Base-by-base conservation (phyloP, 2,329 filamentous ascomycete genomes). In the Atkinsonella hypoxylon region DNA sequence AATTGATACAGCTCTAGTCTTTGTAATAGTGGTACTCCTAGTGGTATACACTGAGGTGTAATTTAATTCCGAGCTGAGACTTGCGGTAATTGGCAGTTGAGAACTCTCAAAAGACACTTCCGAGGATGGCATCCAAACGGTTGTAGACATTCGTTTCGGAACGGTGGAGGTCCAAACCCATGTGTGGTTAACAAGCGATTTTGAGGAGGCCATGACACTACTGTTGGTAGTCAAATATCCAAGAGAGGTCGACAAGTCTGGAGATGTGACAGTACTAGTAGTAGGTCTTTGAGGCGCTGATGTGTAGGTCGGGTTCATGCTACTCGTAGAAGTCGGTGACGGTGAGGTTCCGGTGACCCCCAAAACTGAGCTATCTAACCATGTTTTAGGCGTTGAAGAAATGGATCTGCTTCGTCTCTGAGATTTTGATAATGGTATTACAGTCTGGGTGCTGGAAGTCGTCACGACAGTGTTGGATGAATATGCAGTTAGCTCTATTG, bases 311-410 rank as follows among this genome's bases (percentile, higher is more conserved):
- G 39, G 40, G 39, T n/a, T 41, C 13, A 11, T 30, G 32, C 17
- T 17, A 10, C 8, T 13, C 34, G 41, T 40, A 18, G 45, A 46
- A 43, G 34, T 45, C 17, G 45, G 30, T 10, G 20, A 26, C 7
- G 45, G 41, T 15, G 31, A 32, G 8, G 49, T 36, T 17, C 48
- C 48, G 10, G 51, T 53, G n/a, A 53, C 41, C 11, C 51, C 49
- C 49, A 53, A 46, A 7, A 44, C 49, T 38, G 51, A 53, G 42
- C 51, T 51, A 20, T 34, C 32, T 10, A 51, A 26, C 48, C 45
- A 48, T 3, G 47, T 31, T 11, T 15, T 32, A 4, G 38, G 38
- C 20, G 44, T n/a, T 26, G 44, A 22, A n/a, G 34, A 38, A 32
- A 15, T 30, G 22, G 43, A 17, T 22, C 30, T 13, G 32, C 47